Evolutionary conservation across 2,329 filamentous ascomycete genomes (phyloP), one percentile per base, ranked within the genome.

Genomic region (Lasiodiplodia citricola): DNA sequence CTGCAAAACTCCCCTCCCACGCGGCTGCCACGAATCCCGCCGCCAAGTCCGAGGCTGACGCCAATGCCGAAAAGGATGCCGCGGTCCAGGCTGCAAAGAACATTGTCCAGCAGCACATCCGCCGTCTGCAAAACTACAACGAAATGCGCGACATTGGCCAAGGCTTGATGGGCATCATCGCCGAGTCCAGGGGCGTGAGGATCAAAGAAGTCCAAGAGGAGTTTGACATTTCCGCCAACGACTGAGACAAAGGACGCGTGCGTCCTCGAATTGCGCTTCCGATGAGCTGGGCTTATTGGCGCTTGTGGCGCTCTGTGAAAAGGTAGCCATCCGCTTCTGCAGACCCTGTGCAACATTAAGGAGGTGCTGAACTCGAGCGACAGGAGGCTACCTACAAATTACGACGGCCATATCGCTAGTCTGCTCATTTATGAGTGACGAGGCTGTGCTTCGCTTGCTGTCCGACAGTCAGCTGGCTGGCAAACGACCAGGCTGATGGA

Each of bases 81-180:
- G 69, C 80, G 4, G 75, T 81, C 70, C 77, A 72, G 16, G 81
- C 83, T 13, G 83, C 87, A 0, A 81, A 86, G 51, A 78, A 80
- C 23, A 86, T 87, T 11, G 87, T 91, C 64, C 85, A 88, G 66
- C 80, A 81, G 38, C 90, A 92, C 75, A 92, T 92, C 74, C 84
- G 83, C 69, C 81, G 90, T 4, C 81, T 92, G 38, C 89, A 91
- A 71, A 82, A 87, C 68, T 92, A 92, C 79, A 92, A 92, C 73
- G 90, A 91, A 76, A 87, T 92, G 73, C 88, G 89, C 71, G 90
- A 92, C 76, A 82, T 91, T 8, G 90, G 87, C 0, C 86, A 89
- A 74, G 90, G 89, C 0, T 74, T 92, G 37, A 85, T 92, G 79
- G 89, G 88, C 0, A 78, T 92, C 73, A 87, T 92, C 75, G 90